Conservation (phyloP, 139 green algal species). For the Desmodesmus armatus region DNA sequence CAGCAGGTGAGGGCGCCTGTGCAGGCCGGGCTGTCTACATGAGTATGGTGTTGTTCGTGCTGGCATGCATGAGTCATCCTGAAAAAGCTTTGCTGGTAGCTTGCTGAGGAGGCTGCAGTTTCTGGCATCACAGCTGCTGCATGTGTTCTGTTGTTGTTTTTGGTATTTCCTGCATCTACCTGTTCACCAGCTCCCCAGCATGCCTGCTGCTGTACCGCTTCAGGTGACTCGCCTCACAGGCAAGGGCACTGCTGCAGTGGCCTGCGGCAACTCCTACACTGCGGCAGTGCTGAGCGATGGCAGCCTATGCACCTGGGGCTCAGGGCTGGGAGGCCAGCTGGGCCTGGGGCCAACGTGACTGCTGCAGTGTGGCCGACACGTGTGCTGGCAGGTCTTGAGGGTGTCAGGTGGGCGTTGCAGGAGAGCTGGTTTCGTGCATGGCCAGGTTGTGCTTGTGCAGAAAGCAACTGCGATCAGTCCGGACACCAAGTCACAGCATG, state of each 20-base stretch:
- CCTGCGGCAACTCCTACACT: constrained; percentile 70
- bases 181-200: too few species aligned
- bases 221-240: constrained; percentile 68
- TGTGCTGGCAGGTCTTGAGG: constrained; percentile 11
- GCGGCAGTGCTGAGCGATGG: constrained; percentile 76
- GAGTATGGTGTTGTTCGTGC: too few species aligned
- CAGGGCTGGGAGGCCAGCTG: constrained; percentile 65
- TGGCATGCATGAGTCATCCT: too few species aligned
- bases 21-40: too few species aligned
- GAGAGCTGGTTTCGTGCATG: too few species aligned
- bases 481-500: too few species aligned
- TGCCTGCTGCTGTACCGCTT: constrained; percentile 49
- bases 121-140: not conserved
- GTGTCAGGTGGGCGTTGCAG: constrained; percentile 1
- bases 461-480: too few species aligned
- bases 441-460: too few species aligned
- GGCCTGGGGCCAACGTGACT: constrained; percentile 65
- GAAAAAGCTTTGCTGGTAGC: too few species aligned
- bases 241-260: constrained; percentile 60
- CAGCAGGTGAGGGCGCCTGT: constrained; percentile 25
- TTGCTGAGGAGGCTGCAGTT: too few species aligned
- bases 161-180: too few species aligned
- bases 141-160: too few species aligned
- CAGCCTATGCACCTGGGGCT: constrained; percentile 85
- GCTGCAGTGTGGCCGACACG: constrained; percentile 43